These are phyloP conservation scores for Russula ochroleuca DNA, from an alignment of 768 basidiomycete species.

Conservation along the genomic window DNA sequence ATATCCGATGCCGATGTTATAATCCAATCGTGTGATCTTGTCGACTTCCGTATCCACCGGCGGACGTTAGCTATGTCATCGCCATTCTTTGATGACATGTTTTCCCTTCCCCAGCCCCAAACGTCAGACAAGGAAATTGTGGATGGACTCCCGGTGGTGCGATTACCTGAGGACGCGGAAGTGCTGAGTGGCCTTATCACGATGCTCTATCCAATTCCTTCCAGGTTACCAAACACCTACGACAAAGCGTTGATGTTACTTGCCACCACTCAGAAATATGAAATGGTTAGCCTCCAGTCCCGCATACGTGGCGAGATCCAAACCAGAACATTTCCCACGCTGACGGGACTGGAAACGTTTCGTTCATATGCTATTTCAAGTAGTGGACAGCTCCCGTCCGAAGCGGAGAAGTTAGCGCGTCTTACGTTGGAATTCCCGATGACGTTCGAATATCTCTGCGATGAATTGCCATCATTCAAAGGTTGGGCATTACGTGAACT, in stretches of 20 bases:
- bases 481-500: neutral
- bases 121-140: neutral
- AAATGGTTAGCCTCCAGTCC: slow-evolving; percentile 20
- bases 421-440: slow-evolving; percentile 2
- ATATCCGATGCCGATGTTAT: neutral
- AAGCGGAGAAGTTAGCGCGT: neutral
- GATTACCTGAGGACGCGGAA: slow-evolving; percentile 11
- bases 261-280: slow-evolving; percentile 29
- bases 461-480: slow-evolving; percentile 1
- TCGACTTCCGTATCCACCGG: slow-evolving; percentile 22
- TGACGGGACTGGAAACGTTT: slow-evolving; percentile 11
- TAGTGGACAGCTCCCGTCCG: neutral
- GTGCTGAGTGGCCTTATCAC: slow-evolving; percentile 11
- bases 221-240: slow-evolving; percentile 4
- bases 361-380: slow-evolving; percentile 2
- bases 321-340: neutral
- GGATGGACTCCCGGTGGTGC: slow-evolving; percentile 11
- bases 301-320: slow-evolving; percentile 1
- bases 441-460: neutral
- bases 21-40: slow-evolving; percentile 12
- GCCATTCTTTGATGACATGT: slow-evolving; percentile 20
- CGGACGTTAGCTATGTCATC: slow-evolving; percentile 9
- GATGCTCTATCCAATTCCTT: slow-evolving; percentile 17
- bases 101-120: slow-evolving; percentile 21
- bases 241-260: slow-evolving; percentile 11